Base-by-base conservation (phyloP, 179 eudicot genomes). In the Nepenthes alata region DNA sequence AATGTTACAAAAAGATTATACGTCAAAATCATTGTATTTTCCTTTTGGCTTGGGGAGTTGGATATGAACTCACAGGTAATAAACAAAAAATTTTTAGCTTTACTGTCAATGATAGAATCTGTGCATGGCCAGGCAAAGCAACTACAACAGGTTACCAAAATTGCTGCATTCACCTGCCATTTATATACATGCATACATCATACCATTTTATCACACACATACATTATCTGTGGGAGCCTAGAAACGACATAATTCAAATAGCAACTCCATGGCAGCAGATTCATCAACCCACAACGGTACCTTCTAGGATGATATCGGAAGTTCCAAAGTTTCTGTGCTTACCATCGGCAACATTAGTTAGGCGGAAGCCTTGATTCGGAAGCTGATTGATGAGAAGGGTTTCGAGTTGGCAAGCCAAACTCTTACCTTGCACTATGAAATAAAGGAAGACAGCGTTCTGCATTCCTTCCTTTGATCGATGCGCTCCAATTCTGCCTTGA, bases 301-400 rank as follows among this genome's bases (percentile, higher is more conserved):
- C 71, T 70, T 86, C 89, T 35, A 82, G 57, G 51, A 75, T 67
- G 61, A 71, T 44, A 61, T 70, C 67, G 61, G 69, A 64, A 14
- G 98, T 80, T 37, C 98, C 98, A 57, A 93, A 93, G 59, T 93
- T 89, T 2, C 96, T 80, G 68, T 85, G 98, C 73, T 85, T 89
- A 53, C 98, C 98, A 73, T 93, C 98, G 52, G 93, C 98, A 47
- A 81, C 25, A 51, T 93, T 93, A 25, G 84, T 68, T 34, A 93
- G 91, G 37, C 64, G 81, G 61, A 86, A 93, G 54, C 98, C 98
- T 66, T 68, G 79, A 58, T 50, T 58, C 1, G 90, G 90, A 54
- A 93, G 96, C 77, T 85, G 98, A 67, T 93, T 93, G 59, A 93
- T 80, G 51, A 93, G 82, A 70, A 89, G 93, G 41, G 98, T 93